A percentile compares a stretch with the other conserved stretches of the same genome.
Conservation (phyloP, 106 monocot species). For the Triglochin maritima region DNA sequence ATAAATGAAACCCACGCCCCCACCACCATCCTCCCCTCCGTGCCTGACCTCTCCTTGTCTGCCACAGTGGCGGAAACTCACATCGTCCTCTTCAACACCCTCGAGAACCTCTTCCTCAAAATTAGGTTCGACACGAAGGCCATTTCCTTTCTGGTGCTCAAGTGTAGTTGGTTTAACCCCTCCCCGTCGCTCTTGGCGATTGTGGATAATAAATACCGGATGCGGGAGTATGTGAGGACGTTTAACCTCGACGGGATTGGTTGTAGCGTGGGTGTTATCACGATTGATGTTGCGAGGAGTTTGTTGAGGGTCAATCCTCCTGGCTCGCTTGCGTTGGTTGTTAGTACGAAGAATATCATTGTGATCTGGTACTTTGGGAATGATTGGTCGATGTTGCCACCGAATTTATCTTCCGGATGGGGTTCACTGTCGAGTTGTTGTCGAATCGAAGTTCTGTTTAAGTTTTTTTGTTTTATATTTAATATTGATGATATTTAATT, state of each 20-base stretch:
- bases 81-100: conserved; percentile 35
- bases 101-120: conserved; percentile 43
- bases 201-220: conserved; percentile 68
- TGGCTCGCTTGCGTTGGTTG: conserved; percentile 48
- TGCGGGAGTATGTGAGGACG: conserved; percentile 57
- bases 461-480: not conserved
- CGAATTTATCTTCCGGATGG: conserved; percentile 80
- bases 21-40: conserved; percentile 29
- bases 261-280: conserved; percentile 80
- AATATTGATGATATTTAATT: too few relatives aligned
- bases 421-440: conserved; percentile 54
- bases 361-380: conserved; percentile 93
- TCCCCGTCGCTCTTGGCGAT: conserved; percentile 61
- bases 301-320: conserved; percentile 44
- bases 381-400: conserved; percentile 75
- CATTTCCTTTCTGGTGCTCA: conserved; percentile 52
- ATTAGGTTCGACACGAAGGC: conserved; percentile 46
- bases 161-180: conserved; percentile 81
- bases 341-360: conserved; percentile 81
- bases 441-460: conserved; percentile 43
- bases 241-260: conserved; percentile 93
- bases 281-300: conserved; percentile 69
- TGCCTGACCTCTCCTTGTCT: conserved; percentile 47
- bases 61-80: conserved; percentile 41
- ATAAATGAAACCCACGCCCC: conserved; percentile 63